Evolutionary conservation across 2,329 filamentous ascomycete species (phyloP).

Genomic region (Ophiostoma perfectum): DNA sequence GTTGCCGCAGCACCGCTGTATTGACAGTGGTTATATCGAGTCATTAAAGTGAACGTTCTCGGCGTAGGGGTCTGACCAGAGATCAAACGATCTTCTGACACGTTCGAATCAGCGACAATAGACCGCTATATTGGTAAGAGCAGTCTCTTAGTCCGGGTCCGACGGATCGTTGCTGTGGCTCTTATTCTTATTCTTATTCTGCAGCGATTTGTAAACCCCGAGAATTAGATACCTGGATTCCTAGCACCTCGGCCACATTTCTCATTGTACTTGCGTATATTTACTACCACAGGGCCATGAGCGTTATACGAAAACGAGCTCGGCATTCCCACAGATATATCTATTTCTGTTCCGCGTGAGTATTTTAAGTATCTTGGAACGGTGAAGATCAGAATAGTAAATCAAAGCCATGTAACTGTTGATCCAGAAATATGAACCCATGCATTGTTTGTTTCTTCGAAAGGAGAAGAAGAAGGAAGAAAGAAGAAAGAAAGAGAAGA

Average conservation of each 20-base stretch:
- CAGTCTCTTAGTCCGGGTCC: background rate
- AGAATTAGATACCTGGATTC: background rate
- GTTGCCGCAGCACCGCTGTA: background rate
- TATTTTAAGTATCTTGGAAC: too few species aligned
- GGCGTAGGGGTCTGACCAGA: background rate
- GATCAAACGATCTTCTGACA: conserved; percentile 4
- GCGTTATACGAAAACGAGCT: background rate
- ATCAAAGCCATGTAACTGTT: too few species aligned
- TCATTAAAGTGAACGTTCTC: background rate
- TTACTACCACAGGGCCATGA: background rate
- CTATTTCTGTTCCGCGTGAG: background rate
- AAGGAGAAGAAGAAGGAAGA: too few species aligned
- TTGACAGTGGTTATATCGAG: background rate
- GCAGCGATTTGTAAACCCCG: conserved; percentile 1
- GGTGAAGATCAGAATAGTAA: too few species aligned
- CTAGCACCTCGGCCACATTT: background rate
- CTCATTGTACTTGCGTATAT: background rate
- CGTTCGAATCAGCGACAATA: conserved; percentile 3
- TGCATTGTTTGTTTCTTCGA: too few species aligned
- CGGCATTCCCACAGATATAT: background rate
- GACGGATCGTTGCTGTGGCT: background rate
- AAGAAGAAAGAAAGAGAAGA: too few species aligned
- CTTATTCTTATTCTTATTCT: conserved; percentile 14
- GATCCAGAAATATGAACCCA: too few species aligned
- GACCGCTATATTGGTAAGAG: background rate